phyloP scores from a whole-genome alignment of 495 filamentous ascomycete species.

The Saxispiralis lemnorum region DNA sequence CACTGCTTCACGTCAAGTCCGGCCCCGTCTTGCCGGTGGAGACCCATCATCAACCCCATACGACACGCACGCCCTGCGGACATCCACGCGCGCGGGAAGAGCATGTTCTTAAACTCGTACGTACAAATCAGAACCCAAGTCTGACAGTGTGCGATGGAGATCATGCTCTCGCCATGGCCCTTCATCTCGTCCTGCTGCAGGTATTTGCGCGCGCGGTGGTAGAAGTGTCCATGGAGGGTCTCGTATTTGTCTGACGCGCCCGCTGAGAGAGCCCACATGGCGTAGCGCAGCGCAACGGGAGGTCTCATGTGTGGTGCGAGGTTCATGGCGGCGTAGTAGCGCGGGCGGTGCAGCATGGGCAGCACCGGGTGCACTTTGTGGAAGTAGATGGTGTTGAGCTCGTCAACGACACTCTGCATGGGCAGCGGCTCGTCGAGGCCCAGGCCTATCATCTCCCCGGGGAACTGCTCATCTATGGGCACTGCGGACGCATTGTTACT shows the following conservation, averaged over 20 bases:
- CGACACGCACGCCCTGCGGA: constrained; percentile 64
- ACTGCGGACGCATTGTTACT: not conserved
- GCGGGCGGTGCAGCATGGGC: constrained; percentile 75
- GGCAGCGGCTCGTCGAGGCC: constrained; percentile 87
- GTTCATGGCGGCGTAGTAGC: constrained; percentile 71
- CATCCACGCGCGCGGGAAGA: constrained; percentile 91
- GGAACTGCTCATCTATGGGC: constrained; percentile 19
- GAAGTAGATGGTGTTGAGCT: constrained; percentile 85
- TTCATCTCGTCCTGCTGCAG: constrained; percentile 80
- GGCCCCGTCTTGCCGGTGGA: constrained; percentile 75
- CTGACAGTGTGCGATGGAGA: constrained; percentile 67
- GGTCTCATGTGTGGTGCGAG: constrained; percentile 71
- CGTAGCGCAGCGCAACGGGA: constrained; percentile 76
- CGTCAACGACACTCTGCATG: constrained; percentile 70
- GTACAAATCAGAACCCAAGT: constrained; percentile 59
- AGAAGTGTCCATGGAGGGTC: constrained; percentile 64
- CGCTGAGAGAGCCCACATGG: constrained; percentile 81
- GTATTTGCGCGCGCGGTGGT: constrained; percentile 75
- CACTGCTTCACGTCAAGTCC: constrained; percentile 87
- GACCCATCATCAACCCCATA: constrained; percentile 75
- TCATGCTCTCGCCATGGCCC: constrained; percentile 73
- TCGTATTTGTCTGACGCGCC: constrained; percentile 65
- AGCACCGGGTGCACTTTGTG: constrained; percentile 70
- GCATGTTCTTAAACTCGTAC: constrained; percentile 96
- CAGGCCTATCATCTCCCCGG: constrained; percentile 86